Conservation (phyloP, 805 yeast genomes). For the Ogataea methylovora region DNA sequence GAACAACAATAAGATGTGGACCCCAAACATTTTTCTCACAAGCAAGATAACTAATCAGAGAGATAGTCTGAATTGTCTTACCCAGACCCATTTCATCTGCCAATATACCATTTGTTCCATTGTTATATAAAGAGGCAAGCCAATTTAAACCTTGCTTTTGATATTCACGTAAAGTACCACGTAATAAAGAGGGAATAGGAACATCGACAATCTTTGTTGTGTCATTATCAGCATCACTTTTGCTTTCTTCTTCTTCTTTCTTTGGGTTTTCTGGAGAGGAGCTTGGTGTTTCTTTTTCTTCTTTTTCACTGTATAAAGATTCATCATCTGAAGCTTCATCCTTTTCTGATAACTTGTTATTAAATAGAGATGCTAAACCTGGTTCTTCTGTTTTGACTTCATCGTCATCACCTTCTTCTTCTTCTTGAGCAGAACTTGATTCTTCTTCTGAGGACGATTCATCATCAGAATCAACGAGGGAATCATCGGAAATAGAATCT, state of each 20-base stretch:
- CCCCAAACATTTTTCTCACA: conserved; percentile 96
- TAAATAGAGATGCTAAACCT: conserved; percentile 31
- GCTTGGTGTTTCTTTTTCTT: conserved; percentile 1
- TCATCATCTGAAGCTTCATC: conserved; percentile 29
- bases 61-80: conserved; percentile 93
- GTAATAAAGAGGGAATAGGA: conserved; percentile 64
- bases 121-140: conserved; percentile 90
- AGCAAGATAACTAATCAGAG: conserved; percentile 79
- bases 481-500: not conserved
- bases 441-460: conserved; percentile 14
- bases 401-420: conserved; percentile 14
- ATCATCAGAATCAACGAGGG: conserved; percentile 5
- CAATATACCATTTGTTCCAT: conserved; percentile 88
- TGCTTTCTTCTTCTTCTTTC: conserved; percentile 11
- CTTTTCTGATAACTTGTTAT: conserved; percentile 14
- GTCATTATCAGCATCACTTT: conserved; percentile 19
- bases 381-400: conserved; percentile 9
- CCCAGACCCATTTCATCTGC: conserved; percentile 99
- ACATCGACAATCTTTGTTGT: conserved; percentile 52
- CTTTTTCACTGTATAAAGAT: conserved; percentile 23
- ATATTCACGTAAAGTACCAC: conserved; percentile 81
- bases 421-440: conserved; percentile 7
- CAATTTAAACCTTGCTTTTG: conserved; percentile 96
- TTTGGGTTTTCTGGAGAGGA: conserved; percentile 4
- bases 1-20: conserved; percentile 94